phyloP scores from a whole-genome alignment of 1,139 yeast species.

The Saccharomyces uvarum region DNA sequence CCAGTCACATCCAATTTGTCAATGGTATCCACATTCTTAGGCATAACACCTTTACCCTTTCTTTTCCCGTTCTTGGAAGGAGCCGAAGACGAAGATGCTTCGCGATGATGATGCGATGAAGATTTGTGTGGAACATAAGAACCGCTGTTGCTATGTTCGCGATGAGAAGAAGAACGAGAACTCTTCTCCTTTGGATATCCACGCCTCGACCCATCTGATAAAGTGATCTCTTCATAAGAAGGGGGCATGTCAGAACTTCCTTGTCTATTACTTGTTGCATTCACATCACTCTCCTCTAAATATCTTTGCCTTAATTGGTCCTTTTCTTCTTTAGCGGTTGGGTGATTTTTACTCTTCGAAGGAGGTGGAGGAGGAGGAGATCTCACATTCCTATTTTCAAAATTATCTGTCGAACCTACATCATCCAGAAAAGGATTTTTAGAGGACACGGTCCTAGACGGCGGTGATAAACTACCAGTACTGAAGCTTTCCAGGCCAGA shows the following conservation, averaged over 20 bases:
- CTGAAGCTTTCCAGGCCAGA: constrained; percentile 1
- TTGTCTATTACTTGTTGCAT: constrained; percentile 4
- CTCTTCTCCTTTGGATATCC: constrained; percentile 20
- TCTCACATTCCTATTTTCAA: neutral
- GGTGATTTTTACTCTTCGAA: constrained; percentile 15
- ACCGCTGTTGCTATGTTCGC: constrained; percentile 1
- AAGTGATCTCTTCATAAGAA: constrained; percentile 56
- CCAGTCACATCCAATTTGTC: constrained; percentile 95
- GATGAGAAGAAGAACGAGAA: constrained; percentile 1
- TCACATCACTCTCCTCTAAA: constrained; percentile 11
- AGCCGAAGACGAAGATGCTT: constrained; percentile 9
- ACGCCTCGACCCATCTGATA: constrained; percentile 33
- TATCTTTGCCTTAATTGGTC: constrained; percentile 29
- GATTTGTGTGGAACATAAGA: neutral
- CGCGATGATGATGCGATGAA: constrained; percentile 5
- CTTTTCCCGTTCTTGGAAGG: constrained; percentile 34
- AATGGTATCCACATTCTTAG: constrained; percentile 65
- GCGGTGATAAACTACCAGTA: constrained; percentile 2
- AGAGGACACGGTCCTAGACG: constrained; percentile 6
- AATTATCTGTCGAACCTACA: neutral
- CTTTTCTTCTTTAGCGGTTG: constrained; percentile 32
- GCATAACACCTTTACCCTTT: constrained; percentile 42
- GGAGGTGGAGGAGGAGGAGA: constrained; percentile 10
- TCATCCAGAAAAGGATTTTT: constrained; percentile 31
- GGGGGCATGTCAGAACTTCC: constrained; percentile 38